Evolutionary conservation across 331 rosid species (phyloP).

Genomic region (Saraca asoca): DNA sequence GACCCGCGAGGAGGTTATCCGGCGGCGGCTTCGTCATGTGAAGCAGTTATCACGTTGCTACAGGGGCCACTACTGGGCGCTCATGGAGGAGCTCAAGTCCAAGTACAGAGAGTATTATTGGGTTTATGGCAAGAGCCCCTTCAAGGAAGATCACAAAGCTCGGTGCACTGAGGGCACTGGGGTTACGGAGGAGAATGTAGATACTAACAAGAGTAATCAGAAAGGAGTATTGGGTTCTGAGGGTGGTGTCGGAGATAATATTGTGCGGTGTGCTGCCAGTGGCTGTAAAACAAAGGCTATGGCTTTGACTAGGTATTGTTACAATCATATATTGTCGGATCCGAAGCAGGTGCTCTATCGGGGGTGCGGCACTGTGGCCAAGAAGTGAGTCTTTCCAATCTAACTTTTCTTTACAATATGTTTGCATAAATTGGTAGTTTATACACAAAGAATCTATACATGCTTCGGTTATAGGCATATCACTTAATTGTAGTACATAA

Average conservation of each 20-base stretch:
- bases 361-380: slow-evolving; percentile 54
- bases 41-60: slow-evolving; percentile 51
- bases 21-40: slow-evolving; percentile 55
- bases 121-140: slow-evolving; percentile 71
- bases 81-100: slow-evolving; percentile 53
- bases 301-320: slow-evolving; percentile 70
- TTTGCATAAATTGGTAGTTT: neutral
- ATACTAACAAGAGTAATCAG: slow-evolving; percentile 4
- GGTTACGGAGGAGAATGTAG: slow-evolving; percentile 30
- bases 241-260: slow-evolving; percentile 40
- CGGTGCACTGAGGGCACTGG: slow-evolving; percentile 8
- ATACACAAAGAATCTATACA: neutral
- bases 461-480: neutral
- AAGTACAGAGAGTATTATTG: slow-evolving; percentile 60
- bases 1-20: slow-evolving; percentile 52
- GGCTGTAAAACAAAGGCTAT: slow-evolving; percentile 72
- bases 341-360: slow-evolving; percentile 63
- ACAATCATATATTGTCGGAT: slow-evolving; percentile 64
- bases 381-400: slow-evolving; percentile 41
- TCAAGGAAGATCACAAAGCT: slow-evolving; percentile 44
- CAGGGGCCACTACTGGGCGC: slow-evolving; percentile 57
- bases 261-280: slow-evolving; percentile 49
- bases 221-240: slow-evolving; percentile 26
- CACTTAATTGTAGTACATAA: no score
- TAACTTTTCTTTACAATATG: no score